Conservation (phyloP, 2,329 filamentous ascomycete genomes). For the Kalaharituber pfeilii region DNA sequence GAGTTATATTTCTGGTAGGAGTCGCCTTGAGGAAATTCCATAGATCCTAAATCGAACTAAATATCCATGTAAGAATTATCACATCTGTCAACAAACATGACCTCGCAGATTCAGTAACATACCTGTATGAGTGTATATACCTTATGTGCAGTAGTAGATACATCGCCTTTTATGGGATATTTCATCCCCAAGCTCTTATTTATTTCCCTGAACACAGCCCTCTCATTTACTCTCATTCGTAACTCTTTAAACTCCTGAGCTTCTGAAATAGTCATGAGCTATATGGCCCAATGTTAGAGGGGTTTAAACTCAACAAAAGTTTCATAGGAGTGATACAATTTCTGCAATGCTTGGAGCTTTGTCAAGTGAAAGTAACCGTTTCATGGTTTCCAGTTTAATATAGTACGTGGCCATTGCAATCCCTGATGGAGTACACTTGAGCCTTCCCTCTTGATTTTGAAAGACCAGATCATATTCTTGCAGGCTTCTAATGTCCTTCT, state of each 20-base stretch:
- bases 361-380: constrained; percentile 45
- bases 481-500: constrained; percentile 48
- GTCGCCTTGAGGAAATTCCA: constrained; percentile 45
- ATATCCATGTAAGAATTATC: neutral
- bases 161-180: constrained; percentile 50
- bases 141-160: constrained; percentile 53
- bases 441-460: constrained; percentile 27
- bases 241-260: constrained; percentile 57
- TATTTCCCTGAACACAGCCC: constrained; percentile 49
- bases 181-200: constrained; percentile 53
- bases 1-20: constrained; percentile 37
- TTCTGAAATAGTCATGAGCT: constrained; percentile 50
- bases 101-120: neutral
- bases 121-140: constrained; percentile 58
- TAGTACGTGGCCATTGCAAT: constrained; percentile 72
- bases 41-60: constrained; percentile 44
- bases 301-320: neutral
- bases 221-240: constrained; percentile 52
- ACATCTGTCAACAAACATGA: neutral
- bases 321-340: constrained; percentile 39
- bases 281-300: constrained; percentile 3
- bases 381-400: constrained; percentile 65
- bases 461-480: constrained; percentile 42
- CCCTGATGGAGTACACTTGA: constrained; percentile 54
- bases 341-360: constrained; percentile 43